A percentile compares a stretch with the other conserved stretches of the same genome.
These are phyloP conservation scores for Moesziomyces globuligerus DNA, from an alignment of 1,284 basidiomycete species.

Conservation along the genomic window DNA sequence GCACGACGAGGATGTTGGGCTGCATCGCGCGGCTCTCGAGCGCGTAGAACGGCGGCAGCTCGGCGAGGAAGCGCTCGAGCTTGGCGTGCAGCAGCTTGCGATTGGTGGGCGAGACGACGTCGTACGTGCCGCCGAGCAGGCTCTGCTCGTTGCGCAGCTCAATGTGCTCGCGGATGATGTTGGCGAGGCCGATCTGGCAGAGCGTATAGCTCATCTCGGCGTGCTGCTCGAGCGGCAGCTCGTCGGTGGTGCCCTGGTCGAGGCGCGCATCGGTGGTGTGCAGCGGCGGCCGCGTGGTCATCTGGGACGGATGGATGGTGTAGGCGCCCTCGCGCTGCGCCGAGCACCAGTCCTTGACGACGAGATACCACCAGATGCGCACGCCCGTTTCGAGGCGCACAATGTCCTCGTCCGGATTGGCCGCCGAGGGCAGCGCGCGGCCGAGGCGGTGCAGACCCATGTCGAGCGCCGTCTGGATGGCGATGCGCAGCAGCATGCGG, in stretches of 20 bases:
- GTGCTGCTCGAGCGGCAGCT: constrained; percentile 25
- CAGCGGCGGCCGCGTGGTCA: constrained; percentile 51
- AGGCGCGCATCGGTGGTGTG: constrained; percentile 52
- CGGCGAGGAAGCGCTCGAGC: constrained; percentile 35
- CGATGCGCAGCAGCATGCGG: constrained; percentile 47
- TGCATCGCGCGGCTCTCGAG: constrained; percentile 39
- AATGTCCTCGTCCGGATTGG: constrained; percentile 30
- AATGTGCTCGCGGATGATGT: constrained; percentile 46
- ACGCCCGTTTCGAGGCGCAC: constrained; percentile 48
- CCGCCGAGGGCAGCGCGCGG: constrained; percentile 23
- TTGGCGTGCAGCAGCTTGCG: constrained; percentile 39
- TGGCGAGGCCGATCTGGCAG: constrained; percentile 47
- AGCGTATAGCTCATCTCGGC: constrained; percentile 52
- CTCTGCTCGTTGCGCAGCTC: constrained; percentile 52
- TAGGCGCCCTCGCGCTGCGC: constrained; percentile 52
- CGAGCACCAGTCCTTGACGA: constrained; percentile 57
- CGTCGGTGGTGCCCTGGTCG: constrained; percentile 18
- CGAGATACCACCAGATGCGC: constrained; percentile 58
- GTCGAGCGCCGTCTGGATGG: constrained; percentile 55
- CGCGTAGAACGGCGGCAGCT: constrained; percentile 46
- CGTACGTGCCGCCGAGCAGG: constrained; percentile 35
- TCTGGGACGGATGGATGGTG: constrained; percentile 51
- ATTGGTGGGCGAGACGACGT: constrained; percentile 34
- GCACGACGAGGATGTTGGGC: constrained; percentile 43
- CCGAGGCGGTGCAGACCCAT: constrained; percentile 57